A percentile compares a stretch with the other conserved stretches of the same genome.
Evolutionary conservation across 1,284 basidiomycete genomes (phyloP).

Genomic region (Pseudozyma flocculosa): DNA sequence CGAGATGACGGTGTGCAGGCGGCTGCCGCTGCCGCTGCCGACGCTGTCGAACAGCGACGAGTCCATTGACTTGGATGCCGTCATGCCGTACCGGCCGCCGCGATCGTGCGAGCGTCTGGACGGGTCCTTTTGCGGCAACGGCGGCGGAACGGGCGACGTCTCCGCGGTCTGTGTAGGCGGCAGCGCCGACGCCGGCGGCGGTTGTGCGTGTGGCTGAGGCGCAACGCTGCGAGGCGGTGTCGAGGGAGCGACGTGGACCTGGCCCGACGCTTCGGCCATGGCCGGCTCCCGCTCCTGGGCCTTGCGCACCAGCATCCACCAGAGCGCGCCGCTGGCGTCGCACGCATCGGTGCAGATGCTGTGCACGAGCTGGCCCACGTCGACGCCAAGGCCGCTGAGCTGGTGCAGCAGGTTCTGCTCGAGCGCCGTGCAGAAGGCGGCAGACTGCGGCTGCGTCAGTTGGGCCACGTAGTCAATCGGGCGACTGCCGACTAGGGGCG

Average conservation of each 20-base stretch:
- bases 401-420: constrained; percentile 79
- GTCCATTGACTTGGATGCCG: constrained; percentile 14
- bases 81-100: constrained; percentile 1
- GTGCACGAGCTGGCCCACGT: constrained; percentile 90
- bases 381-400: constrained; percentile 78
- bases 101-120: constrained; percentile 13
- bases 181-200: too few relatives aligned
- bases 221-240: background rate
- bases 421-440: constrained; percentile 75
- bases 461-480: constrained; percentile 69
- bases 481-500: constrained; percentile 26
- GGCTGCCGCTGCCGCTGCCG: constrained; percentile 9
- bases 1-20: constrained; percentile 29
- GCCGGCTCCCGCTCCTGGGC: constrained; percentile 65
- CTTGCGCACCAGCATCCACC: constrained; percentile 92
- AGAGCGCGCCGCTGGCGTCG: constrained; percentile 83
- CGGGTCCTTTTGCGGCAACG: constrained; percentile 10
- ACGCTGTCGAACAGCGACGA: constrained; percentile 10
- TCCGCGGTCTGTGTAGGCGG: background rate
- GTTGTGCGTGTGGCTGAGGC: too few relatives aligned
- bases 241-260: background rate
- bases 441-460: constrained; percentile 70
- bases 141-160: background rate
- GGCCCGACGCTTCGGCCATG: background rate
- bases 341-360: constrained; percentile 89